Base-by-base conservation (phyloP, 805 yeast species). In the Metschnikowia peoriensis region DNA sequence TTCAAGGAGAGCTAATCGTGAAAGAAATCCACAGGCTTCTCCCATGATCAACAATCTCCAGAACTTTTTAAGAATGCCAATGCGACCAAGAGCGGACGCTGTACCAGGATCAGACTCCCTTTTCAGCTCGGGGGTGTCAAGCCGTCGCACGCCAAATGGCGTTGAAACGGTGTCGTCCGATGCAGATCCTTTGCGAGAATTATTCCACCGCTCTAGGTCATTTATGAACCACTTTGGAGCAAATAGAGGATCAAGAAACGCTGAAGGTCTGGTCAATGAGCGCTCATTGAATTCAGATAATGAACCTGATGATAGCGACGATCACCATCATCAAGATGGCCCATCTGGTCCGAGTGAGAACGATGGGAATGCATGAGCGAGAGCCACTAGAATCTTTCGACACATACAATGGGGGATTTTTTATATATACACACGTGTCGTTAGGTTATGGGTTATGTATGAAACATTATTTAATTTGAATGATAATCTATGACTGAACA, bases 51-150 rank as follows among this genome's bases (percentile, higher is more conserved):
- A 58, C 41, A 53, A 52, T 14, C 52, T 60, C 22, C 57, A 51
- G 47, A 52, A 51, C 34, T 49, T 46, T 14, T 51, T 60, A 8
- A 42, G 60, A 28, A 46, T 57, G 17, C 44, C 51, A 3, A 37
- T 53, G 10, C 32, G 56, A 7, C 42, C 17, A 27, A 46, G 59
- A 6, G 57, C 48, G n/a, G 39, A 46, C 9, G 51, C 46, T 35
- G 17, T 35, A 17, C 8, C 51, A 7, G 55, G 55, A 16, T 49
- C 53, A 10, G 34, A 44, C 16, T 38, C 61, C 53, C 54, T 73
- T 41, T 79, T 80, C 57, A 77, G 83, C 1, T 57, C 75, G 2
- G 84, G 83, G 1, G 78, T 80, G 9, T 63, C 76, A 12, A 79
- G 83, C 56, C 70, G 80, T 52, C 64, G 84, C 53, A 77, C 79